These are phyloP conservation scores for Nakaseomyces kungkrabaensis DNA, from an alignment of 1,139 yeast genomes.

Conservation along the genomic window DNA sequence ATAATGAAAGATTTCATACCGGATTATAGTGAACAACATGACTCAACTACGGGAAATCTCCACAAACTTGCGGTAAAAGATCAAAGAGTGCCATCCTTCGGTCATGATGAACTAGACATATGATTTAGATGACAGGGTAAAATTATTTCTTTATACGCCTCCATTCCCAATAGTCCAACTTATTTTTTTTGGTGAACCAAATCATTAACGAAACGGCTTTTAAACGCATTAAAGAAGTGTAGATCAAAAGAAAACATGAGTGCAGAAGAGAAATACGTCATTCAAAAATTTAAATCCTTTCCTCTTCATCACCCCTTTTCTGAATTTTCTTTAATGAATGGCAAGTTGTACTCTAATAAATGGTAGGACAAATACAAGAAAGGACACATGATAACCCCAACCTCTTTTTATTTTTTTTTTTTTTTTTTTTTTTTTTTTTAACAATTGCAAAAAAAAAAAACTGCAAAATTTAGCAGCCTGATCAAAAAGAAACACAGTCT, in stretches of 20 bases:
- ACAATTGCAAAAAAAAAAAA: too few species aligned
- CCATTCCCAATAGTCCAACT: neutral
- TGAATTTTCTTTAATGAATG: too few species aligned
- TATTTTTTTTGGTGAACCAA: too few species aligned
- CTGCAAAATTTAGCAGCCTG: neutral
- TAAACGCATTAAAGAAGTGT: too few species aligned
- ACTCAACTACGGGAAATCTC: neutral
- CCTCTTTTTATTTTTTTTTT: neutral
- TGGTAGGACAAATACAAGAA: neutral
- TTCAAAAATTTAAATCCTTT: too few species aligned
- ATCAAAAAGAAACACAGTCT: neutral
- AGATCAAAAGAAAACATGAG: too few species aligned
- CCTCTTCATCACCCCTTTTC: too few species aligned
- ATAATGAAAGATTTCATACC: slow-evolving; percentile 10
- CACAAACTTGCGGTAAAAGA: neutral
- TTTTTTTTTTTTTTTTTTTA: neutral
- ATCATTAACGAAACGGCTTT: too few species aligned
- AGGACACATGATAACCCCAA: neutral
- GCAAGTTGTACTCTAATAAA: neutral
- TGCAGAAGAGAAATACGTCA: too few species aligned
- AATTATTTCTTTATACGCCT: too few species aligned
- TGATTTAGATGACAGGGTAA: slow-evolving; percentile 1
- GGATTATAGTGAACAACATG: slow-evolving; percentile 7
- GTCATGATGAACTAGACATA: slow-evolving; percentile 24
- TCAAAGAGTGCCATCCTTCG: slow-evolving; percentile 22